Base-by-base conservation (phyloP, 306 rosid species). In the Luffa acutangula region DNA sequence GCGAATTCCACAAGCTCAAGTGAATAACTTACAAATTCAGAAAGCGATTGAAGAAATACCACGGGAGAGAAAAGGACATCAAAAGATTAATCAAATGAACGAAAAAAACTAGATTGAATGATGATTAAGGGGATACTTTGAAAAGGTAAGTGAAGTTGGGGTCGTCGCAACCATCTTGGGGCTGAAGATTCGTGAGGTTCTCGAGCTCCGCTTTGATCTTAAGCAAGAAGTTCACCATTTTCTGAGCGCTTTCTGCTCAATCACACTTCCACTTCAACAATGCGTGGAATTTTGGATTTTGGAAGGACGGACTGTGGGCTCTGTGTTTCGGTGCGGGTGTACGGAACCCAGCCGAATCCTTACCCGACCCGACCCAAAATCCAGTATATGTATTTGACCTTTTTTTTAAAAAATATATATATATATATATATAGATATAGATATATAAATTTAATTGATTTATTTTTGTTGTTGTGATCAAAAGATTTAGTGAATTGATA, bases 141-240 rank as follows among this genome's bases (percentile, higher is more conserved):
- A 95, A 92, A 85, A 91, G 81, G 86, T 84, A 92, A 73, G 97
- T 33, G 90, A 92, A 95, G 63, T 93, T 65, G 31, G 97, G 88
- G 14, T 92, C 98, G 39, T 92, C 92, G 87, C 93, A 90, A 64
- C 98, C 97, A 75, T 77, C 92, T 79, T 91, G 91, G 7, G 98
- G 98, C 88, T 92, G 87, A 71, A 95, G 97, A 81, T 89, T 74
- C 13, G 96, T 91, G 46, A 95, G 96, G 64, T 95, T 91, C 74
- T 95, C 97, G 59, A 95, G 97, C 3, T 89, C 96, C 2, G 90
- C 96, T 13, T 80, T 78, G 82, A 95, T 91, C 95, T 71, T 86
- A 45, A 95, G 86, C 87, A 84, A 45, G 80, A 60, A 90, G 77
- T 89, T 89, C 97, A 92, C 98, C 98, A 95, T 95, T 66, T 77